A percentile compares a stretch with the other conserved stretches of the same genome.
These are phyloP conservation scores for Metschnikowia cerradonensis DNA, from an alignment of 805 yeast genomes.

Conservation along the genomic window DNA sequence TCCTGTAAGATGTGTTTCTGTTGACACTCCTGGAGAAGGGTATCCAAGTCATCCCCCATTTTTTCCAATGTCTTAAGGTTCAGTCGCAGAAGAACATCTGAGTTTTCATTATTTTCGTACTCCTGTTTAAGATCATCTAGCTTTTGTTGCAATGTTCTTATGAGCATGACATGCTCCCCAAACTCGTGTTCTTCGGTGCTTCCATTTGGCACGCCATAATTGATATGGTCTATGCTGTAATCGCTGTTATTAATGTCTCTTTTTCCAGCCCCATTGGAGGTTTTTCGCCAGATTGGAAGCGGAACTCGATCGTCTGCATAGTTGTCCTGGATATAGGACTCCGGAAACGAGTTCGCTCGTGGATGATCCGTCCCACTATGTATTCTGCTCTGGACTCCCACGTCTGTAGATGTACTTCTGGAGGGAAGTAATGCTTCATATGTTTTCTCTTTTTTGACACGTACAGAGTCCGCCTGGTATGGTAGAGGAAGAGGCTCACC, in stretches of 20 bases:
- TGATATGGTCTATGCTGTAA: neutral
- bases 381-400: neutral
- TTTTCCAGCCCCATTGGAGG: neutral
- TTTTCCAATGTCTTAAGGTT: constrained; percentile 5
- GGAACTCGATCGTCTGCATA: constrained; percentile 2
- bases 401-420: neutral
- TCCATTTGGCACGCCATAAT: neutral
- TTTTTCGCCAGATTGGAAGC: constrained; percentile 14
- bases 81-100: constrained; percentile 5
- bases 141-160: constrained; percentile 11
- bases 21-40: constrained; percentile 9
- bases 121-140: constrained; percentile 8
- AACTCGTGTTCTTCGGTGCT: neutral
- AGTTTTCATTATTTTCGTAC: neutral
- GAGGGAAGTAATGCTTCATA: neutral
- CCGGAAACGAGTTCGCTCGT: constrained; percentile 6
- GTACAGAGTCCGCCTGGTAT: constrained; percentile 18
- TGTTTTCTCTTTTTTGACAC: constrained; percentile 6
- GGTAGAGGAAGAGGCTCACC: constrained; percentile 39
- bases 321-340: neutral
- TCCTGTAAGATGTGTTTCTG: constrained; percentile 10
- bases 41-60: constrained; percentile 6
- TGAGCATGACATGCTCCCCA: constrained; percentile 1
- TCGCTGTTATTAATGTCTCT: neutral
- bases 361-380: constrained; percentile 1